phyloP scores from a whole-genome alignment of 2,329 filamentous ascomycete genomes.

The Chrysosporium keratinophilum region DNA sequence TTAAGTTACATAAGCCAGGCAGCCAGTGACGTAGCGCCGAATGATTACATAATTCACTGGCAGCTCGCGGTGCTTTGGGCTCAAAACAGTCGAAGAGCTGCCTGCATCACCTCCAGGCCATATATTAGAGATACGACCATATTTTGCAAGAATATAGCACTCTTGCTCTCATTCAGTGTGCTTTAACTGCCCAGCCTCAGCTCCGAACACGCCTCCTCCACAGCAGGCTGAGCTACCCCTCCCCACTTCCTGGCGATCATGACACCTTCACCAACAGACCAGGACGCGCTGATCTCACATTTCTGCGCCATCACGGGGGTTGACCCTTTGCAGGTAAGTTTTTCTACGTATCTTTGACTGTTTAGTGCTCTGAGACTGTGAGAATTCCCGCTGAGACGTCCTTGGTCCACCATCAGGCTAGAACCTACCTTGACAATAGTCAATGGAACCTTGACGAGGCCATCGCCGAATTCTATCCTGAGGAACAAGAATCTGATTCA shows the following conservation, averaged over 20 bases:
- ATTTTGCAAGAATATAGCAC: too few relatives aligned
- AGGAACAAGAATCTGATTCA: conserved; percentile 33
- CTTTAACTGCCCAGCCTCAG: neutral
- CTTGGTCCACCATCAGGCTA: conserved; percentile 42
- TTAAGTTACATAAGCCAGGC: too few relatives aligned
- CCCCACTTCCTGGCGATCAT: conserved; percentile 19
- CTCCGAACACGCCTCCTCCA: neutral
- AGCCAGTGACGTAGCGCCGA: too few relatives aligned
- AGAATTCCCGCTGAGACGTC: conserved; percentile 6
- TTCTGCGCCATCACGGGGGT: conserved; percentile 50
- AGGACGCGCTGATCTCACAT: conserved; percentile 40
- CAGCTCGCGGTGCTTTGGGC: too few relatives aligned
- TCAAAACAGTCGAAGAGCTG: too few relatives aligned
- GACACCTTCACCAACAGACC: conserved; percentile 28
- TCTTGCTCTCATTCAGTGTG: neutral
- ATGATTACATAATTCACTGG: too few relatives aligned
- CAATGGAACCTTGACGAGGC: conserved; percentile 58
- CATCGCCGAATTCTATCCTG: conserved; percentile 50
- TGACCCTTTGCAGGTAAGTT: conserved; percentile 39
- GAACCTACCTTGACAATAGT: conserved; percentile 54
- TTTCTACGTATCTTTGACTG: neutral
- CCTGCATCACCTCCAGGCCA: too few relatives aligned
- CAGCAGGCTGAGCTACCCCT: neutral
- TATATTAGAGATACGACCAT: too few relatives aligned
- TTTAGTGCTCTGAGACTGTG: neutral